These are phyloP conservation scores for Pleoardoris graminearum DNA, from an alignment of 2,329 filamentous ascomycete genomes.

Conservation along the genomic window DNA sequence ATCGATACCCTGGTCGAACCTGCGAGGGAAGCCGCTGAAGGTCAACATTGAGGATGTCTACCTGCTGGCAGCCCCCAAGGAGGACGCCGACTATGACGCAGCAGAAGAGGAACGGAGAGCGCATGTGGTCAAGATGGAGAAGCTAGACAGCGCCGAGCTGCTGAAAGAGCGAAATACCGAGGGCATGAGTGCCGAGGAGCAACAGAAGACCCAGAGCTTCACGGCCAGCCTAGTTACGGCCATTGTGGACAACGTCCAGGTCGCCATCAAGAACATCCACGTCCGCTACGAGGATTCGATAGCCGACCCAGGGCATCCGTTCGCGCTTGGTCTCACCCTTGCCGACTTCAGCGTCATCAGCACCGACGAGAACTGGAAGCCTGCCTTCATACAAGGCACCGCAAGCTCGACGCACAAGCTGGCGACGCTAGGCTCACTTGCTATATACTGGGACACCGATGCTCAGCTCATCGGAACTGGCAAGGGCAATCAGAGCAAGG, in stretches of 20 bases:
- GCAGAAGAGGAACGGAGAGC: conserved; percentile 86
- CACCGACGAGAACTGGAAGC: conserved; percentile 92
- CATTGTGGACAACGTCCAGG: conserved; percentile 97
- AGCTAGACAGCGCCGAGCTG: conserved; percentile 93
- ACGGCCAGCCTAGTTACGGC: conserved; percentile 93
- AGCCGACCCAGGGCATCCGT: conserved; percentile 91
- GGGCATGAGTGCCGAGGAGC: conserved; percentile 90
- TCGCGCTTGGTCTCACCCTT: conserved; percentile 87
- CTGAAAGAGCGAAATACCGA: conserved; percentile 91
- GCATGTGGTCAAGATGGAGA: conserved; percentile 97
- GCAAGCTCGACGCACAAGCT: conserved; percentile 87
- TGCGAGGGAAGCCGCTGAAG: conserved; percentile 91
- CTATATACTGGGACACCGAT: conserved; percentile 98
- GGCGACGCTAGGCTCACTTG: conserved; percentile 83
- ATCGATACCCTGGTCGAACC: conserved; percentile 95
- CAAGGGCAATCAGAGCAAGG: conserved; percentile 67
- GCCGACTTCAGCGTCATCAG: conserved; percentile 97
- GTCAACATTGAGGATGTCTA: conserved; percentile 97
- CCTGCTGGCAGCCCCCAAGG: conserved; percentile 89
- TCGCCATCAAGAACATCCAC: conserved; percentile 98
- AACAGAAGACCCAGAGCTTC: conserved; percentile 97
- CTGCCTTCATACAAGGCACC: conserved; percentile 91
- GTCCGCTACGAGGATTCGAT: conserved; percentile 98
- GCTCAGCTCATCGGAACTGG: conserved; percentile 80
- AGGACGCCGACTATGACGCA: conserved; percentile 89